Evolutionary conservation across 2,329 filamentous ascomycete species (phyloP), one percentile per base, ranked within the genome.

Genomic region (Geoglossum cookeanum): DNA sequence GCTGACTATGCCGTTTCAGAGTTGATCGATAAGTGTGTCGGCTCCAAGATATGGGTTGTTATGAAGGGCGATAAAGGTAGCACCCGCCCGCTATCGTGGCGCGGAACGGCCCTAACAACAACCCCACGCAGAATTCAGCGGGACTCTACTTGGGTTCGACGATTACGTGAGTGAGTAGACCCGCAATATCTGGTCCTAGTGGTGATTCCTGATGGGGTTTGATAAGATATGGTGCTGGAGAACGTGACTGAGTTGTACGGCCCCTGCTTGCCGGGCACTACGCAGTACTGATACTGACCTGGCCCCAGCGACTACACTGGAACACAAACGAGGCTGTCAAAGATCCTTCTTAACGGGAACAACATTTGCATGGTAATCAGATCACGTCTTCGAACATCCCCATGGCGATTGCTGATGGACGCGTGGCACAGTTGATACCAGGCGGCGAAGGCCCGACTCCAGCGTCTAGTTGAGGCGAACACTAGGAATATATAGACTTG

Each of bases 61-160:
- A 98, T 98, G 92, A 98, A 98, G 74, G 88, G 90, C 63, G 92
- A 97, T 69, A 97, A 96, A 76, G 92, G 92, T 94, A 72, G 39
- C 69, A 60, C 45, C 44, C 49, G 44, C 35, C 4, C 39, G 33
- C 47, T 35, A 4, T 6, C 22, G 27, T 32, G 5, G 27, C 3
- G 9, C 1, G 30, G 4, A 17, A 17, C 62, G 6, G 45, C 62
- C 42, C 32, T 30, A n/a, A 52, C 33, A 11, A 37, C 39, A 11
- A 37, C 39, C 13, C 17, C 35, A 33, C 58, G 49, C 68, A 97
- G 92, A 98, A 71, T 98, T 98, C 74, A 87, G 86, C 64, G 92
- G 92, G 57, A 96, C 88, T 6, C 78, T 98, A 30, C 80, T 95
- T 57, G 92, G 92, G 2, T 98, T 98, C 66, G 92, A 98, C 69